Percentiles rank a stretch among this genome's conserved stretches.
phyloP scores from a whole-genome alignment of 768 basidiomycete species.

The Phlegmacium glaucopus region DNA sequence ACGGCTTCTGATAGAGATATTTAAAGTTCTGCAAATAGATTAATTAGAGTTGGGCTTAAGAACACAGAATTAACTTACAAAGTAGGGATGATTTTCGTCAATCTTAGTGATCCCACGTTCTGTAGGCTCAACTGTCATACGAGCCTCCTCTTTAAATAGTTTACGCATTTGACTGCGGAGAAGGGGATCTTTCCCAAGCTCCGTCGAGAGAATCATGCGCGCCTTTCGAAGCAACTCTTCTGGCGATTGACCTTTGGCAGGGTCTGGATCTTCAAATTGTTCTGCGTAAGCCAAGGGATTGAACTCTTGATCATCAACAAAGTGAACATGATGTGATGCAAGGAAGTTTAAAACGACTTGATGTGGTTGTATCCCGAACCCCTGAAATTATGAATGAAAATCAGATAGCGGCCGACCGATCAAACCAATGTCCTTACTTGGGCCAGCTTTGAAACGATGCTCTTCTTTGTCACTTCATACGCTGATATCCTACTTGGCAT shows the following conservation, averaged over 20 bases:
- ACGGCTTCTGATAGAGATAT: conserved; percentile 80
- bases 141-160: conserved; percentile 69
- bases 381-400: conserved; percentile 38
- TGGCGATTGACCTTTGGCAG: conserved; percentile 48
- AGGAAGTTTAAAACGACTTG: conserved; percentile 86
- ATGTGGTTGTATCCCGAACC: conserved; percentile 79
- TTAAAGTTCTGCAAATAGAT: conserved; percentile 76
- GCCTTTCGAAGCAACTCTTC: conserved; percentile 73
- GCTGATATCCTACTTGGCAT: conserved; percentile 80
- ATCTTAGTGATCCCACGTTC: conserved; percentile 81
- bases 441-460: conserved; percentile 71
- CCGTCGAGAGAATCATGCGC: conserved; percentile 81
- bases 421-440: conserved; percentile 48
- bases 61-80: conserved; percentile 40
- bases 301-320: conserved; percentile 78
- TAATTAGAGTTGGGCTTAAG: neutral
- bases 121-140: conserved; percentile 80
- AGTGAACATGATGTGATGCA: conserved; percentile 54
- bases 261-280: conserved; percentile 75
- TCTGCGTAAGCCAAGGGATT: conserved; percentile 82
- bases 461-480: conserved; percentile 83
- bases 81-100: conserved; percentile 69
- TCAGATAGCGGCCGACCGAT: neutral
- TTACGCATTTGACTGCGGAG: conserved; percentile 76
- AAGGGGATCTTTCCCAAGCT: conserved; percentile 90